Evolutionary conservation across 495 filamentous ascomycete species (phyloP), one percentile per base, ranked within the genome.

Genomic region (Astrothelium subdiscretum): DNA sequence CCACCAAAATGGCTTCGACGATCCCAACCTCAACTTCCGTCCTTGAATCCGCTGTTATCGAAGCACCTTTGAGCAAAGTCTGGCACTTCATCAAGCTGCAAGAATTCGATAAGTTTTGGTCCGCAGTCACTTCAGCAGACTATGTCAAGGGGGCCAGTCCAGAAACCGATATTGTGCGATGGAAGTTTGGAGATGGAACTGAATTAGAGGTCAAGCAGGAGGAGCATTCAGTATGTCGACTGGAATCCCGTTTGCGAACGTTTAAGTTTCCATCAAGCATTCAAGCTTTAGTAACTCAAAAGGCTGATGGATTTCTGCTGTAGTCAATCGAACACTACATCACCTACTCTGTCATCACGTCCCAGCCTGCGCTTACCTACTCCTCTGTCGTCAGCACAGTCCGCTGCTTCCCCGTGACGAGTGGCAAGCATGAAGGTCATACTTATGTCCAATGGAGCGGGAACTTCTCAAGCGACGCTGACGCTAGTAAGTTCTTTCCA

Each of bases 71-170:
- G 60, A 78, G 80, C 58, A 70, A 79, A 60, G 83, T 86, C 70
- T 88, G 85, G 85, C 85, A 87, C 73, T 77, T 81, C 62, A 81
- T 87, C 79, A 87, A 87, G 77, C 71, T 87, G 20, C 76, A 78
- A 65, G 73, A 80, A 52, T 85, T 87, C 69, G 69, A 72, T 72
- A 71, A 76, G 58, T 87, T 84, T 74, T 88, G 83, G 83, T 69
- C 72, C 58, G 76, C 79, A 44, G 73, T 86, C 40, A 67, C 76
- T 32, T 80, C 79, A 62, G 78, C 78, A 67, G 80, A 85, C 63
- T 73, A 70, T 52, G 80, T 84, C 67, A 83, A 84, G 70, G 83
- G 81, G 20, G 71, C 77, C 40, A 81, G 73, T 59, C 68, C 76
- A 24, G 85, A 88, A 67, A 81, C 84, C n/a, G 83, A 86, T 63